These are phyloP conservation scores for Sporothrix variecibatus DNA, from an alignment of 2,329 filamentous ascomycete genomes.

Conservation along the genomic window DNA sequence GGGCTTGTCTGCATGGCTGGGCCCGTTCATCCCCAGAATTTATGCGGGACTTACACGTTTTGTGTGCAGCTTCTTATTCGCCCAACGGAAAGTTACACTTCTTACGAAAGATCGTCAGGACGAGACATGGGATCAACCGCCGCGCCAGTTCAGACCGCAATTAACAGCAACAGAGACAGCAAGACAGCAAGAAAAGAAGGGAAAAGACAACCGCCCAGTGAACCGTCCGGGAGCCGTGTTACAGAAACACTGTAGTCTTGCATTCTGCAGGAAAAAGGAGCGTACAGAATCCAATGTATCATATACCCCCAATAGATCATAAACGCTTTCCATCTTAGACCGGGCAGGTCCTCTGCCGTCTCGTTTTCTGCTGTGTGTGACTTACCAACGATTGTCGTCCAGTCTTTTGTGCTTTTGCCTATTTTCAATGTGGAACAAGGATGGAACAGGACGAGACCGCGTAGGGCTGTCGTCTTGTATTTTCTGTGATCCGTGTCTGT, in stretches of 20 bases:
- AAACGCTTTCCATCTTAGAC: neutral
- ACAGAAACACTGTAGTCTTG: slow-evolving; percentile 14
- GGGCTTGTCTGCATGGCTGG: neutral
- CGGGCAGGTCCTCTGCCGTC: neutral
- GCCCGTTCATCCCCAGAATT: neutral
- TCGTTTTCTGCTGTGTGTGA: neutral
- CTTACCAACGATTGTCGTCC: neutral
- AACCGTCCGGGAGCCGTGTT: slow-evolving; percentile 16
- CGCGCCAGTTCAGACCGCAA: neutral
- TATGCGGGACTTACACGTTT: slow-evolving; percentile 6
- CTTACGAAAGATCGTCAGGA: neutral
- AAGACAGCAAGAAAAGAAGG: neutral
- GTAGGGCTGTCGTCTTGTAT: neutral
- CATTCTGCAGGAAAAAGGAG: neutral
- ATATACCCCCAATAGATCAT: neutral
- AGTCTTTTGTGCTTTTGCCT: slow-evolving; percentile 24
- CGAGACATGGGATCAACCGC: slow-evolving; percentile 1
- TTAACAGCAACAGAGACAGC: neutral
- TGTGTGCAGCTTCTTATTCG: neutral
- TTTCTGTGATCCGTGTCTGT: neutral
- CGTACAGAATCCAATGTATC: neutral
- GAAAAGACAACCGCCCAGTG: neutral
- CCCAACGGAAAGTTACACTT: neutral
- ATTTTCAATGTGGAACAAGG: slow-evolving; percentile 29
- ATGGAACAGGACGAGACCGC: slow-evolving; percentile 26